Evolutionary conservation across 345 rosid genomes (phyloP).

Genomic region (Hypericum androsaemum): DNA sequence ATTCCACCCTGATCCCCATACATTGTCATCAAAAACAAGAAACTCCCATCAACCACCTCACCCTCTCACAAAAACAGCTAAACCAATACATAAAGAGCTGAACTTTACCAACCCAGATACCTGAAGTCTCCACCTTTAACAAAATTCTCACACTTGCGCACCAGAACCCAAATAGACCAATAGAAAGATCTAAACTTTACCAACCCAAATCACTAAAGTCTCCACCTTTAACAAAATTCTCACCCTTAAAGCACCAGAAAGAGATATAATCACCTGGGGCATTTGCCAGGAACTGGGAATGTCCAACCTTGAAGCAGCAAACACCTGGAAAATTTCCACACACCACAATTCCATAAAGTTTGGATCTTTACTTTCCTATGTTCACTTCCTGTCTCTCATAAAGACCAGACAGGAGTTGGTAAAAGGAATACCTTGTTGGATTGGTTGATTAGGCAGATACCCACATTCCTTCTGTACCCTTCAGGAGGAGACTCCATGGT

Average conservation of each 20-base stretch:
- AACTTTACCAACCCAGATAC: not conserved
- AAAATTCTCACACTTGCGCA: not conserved
- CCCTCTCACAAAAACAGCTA: not conserved
- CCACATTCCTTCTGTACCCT: constrained; percentile 88
- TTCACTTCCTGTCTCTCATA: too few relatives aligned
- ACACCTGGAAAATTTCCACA: constrained; percentile 37
- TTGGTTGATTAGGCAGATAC: constrained; percentile 72
- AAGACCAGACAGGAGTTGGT: not conserved
- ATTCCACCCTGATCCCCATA: constrained; percentile 58
- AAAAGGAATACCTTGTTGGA: constrained; percentile 52
- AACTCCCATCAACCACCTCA: too few relatives aligned
- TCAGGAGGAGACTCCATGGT: constrained; percentile 85
- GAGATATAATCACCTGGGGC: constrained; percentile 66
- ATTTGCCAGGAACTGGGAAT: constrained; percentile 87
- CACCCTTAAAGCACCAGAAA: not conserved
- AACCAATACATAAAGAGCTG: not conserved
- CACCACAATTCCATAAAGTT: not conserved
- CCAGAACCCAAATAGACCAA: not conserved
- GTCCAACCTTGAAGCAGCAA: constrained; percentile 84
- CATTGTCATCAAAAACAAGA: not conserved
- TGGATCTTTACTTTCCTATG: too few relatives aligned
- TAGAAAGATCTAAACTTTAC: too few relatives aligned
- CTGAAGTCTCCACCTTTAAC: not conserved
- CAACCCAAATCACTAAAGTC: not conserved
- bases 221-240: not conserved